A percentile compares a stretch with the other conserved stretches of the same genome.
Conservation (phyloP, 495 filamentous ascomycete genomes). For the Tuber aestivum region DNA sequence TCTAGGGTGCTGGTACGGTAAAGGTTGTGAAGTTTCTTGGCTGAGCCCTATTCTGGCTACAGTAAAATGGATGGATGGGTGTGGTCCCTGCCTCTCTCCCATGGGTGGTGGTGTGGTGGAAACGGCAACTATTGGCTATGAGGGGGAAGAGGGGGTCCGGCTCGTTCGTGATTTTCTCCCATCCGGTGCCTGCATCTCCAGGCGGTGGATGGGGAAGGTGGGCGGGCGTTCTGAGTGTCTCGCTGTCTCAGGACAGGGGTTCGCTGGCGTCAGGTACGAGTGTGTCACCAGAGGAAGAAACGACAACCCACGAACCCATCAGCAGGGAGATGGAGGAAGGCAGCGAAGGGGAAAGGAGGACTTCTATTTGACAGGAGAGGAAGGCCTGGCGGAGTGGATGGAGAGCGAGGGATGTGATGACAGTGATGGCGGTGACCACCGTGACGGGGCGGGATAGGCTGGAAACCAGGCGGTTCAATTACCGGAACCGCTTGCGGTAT, state of each 20-base stretch:
- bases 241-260: constrained; percentile 1
- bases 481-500: background rate
- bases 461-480: background rate
- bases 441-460: background rate
- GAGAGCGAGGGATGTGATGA: background rate
- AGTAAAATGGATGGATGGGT: too few species aligned
- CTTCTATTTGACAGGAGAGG: too few species aligned
- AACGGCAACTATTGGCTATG: background rate
- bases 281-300: too few species aligned
- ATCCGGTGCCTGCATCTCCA: background rate
- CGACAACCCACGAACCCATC: too few species aligned
- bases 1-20: too few species aligned
- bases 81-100: too few species aligned
- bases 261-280: background rate
- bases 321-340: background rate
- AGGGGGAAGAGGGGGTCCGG: background rate
- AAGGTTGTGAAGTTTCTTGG: background rate
- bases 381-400: too few species aligned
- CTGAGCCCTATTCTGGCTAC: background rate
- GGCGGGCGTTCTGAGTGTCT: background rate
- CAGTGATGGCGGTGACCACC: background rate
- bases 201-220: background rate
- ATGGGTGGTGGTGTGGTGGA: background rate
- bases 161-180: background rate
- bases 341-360: background rate